Percentiles rank a stretch among this genome's conserved stretches.
Conservation (phyloP, 768 basidiomycete genomes). For the Pilatotrama ljubarskyi region DNA sequence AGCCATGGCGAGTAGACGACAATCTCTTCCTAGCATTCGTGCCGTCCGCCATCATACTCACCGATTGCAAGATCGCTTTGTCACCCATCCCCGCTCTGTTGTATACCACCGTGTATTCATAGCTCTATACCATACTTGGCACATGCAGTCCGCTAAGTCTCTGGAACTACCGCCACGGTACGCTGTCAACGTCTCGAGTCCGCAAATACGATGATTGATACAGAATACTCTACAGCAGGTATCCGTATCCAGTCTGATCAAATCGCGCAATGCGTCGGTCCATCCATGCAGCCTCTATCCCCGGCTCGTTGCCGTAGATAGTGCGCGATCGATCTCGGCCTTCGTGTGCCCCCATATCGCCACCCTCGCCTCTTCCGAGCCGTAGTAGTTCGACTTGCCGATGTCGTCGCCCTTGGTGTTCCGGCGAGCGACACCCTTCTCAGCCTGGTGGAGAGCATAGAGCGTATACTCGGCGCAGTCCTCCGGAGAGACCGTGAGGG, state of each 20-base stretch:
- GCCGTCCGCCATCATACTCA: not conserved
- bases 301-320: too few relatives aligned
- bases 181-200: too few relatives aligned
- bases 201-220: too few relatives aligned
- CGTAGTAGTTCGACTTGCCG: constrained; percentile 13
- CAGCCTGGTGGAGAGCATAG: constrained; percentile 8
- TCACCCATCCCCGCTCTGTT: not conserved
- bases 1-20: too few relatives aligned
- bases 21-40: too few relatives aligned
- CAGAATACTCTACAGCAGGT: too few relatives aligned
- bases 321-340: constrained; percentile 12
- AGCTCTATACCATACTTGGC: not conserved
- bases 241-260: too few relatives aligned
- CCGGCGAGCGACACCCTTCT: not conserved
- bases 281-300: too few relatives aligned
- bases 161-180: not conserved
- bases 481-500: not conserved
- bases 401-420: constrained; percentile 18
- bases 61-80: not conserved
- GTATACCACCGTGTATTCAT: constrained; percentile 13
- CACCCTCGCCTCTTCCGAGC: constrained; percentile 10
- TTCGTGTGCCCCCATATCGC: constrained; percentile 20
- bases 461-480: constrained; percentile 18
- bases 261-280: too few relatives aligned
- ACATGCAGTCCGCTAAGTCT: not conserved